Percentiles rank a stretch among this genome's conserved stretches.
These are phyloP conservation scores for Adansonia gregorii DNA, from an alignment of 441 rosid species.

Conservation along the genomic window DNA sequence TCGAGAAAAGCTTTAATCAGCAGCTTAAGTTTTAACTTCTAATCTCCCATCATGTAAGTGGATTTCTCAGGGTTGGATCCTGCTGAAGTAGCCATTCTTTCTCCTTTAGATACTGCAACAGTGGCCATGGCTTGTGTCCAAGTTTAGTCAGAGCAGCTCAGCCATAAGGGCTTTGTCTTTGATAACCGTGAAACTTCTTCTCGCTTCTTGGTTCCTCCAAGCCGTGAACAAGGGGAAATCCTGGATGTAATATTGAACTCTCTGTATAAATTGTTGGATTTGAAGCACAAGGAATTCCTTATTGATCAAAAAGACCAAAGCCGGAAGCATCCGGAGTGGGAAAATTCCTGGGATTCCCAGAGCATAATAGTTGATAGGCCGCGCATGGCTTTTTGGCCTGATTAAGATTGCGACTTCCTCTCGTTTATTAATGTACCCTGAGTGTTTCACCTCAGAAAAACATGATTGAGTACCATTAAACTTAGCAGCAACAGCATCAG, in stretches of 20 bases:
- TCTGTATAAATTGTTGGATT: slow-evolving; percentile 41
- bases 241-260: slow-evolving; percentile 34
- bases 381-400: slow-evolving; percentile 32
- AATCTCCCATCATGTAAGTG: slow-evolving; percentile 55
- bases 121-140: slow-evolving; percentile 62
- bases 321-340: slow-evolving; percentile 40
- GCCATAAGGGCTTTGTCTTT: slow-evolving; percentile 47
- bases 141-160: slow-evolving; percentile 41
- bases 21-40: slow-evolving; percentile 3
- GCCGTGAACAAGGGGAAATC: slow-evolving; percentile 39
- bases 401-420: slow-evolving; percentile 65
- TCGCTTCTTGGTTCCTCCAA: slow-evolving; percentile 51
- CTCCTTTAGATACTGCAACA: slow-evolving; percentile 71
- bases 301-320: slow-evolving; percentile 52
- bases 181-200: slow-evolving; percentile 47
- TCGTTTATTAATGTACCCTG: slow-evolving; percentile 38
- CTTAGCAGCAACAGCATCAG: slow-evolving; percentile 70
- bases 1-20: too few species aligned
- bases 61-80: slow-evolving; percentile 61
- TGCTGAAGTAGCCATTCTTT: slow-evolving; percentile 70
- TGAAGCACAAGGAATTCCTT: slow-evolving; percentile 50
- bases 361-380: slow-evolving; percentile 43
- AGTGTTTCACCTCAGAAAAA: slow-evolving; percentile 29
- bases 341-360: slow-evolving; percentile 34
- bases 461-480: slow-evolving; percentile 37